These are phyloP conservation scores for Periconia macrospinosa DNA, from an alignment of 2,329 filamentous ascomycete species.

Conservation along the genomic window DNA sequence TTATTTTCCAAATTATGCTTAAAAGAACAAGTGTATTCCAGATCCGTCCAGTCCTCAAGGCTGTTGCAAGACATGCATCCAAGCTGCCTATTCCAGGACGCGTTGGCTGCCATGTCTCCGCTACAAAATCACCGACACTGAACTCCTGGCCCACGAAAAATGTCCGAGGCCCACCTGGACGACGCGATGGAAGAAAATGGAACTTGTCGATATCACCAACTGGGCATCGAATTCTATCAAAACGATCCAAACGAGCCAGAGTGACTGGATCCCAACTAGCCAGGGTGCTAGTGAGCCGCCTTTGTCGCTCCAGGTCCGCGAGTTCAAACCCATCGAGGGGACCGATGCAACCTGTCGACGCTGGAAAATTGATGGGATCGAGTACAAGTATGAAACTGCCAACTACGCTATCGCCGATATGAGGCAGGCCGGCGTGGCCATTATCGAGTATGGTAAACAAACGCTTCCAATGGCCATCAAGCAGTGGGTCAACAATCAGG, in stretches of 20 bases:
- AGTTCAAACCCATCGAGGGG: conserved; percentile 1
- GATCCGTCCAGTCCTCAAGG: background rate
- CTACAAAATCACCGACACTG: conserved; percentile 3
- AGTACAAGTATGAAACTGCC: background rate
- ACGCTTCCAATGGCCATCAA: background rate
- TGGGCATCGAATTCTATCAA: conserved; percentile 4
- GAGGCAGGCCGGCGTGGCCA: background rate
- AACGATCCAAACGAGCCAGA: conserved; percentile 1
- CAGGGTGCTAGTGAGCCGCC: conserved; percentile 1
- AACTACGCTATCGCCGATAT: conserved; percentile 4
- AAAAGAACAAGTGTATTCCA: background rate
- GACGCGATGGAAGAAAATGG: conserved; percentile 4
- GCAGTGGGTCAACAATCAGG: background rate
- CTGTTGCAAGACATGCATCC: background rate
- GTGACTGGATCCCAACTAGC: too few relatives aligned
- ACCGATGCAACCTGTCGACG: background rate
- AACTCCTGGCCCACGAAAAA: conserved; percentile 1
- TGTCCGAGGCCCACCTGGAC: conserved; percentile 5
- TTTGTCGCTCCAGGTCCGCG: conserved; percentile 1
- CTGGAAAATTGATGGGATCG: background rate
- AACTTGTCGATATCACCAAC: conserved; percentile 2
- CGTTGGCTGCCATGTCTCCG: conserved; percentile 1
- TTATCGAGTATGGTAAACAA: background rate
- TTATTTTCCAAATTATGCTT: background rate
- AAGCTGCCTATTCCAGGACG: background rate